Conservation (phyloP, 2,329 filamentous ascomycete genomes). For the Cordyceps javanica region DNA sequence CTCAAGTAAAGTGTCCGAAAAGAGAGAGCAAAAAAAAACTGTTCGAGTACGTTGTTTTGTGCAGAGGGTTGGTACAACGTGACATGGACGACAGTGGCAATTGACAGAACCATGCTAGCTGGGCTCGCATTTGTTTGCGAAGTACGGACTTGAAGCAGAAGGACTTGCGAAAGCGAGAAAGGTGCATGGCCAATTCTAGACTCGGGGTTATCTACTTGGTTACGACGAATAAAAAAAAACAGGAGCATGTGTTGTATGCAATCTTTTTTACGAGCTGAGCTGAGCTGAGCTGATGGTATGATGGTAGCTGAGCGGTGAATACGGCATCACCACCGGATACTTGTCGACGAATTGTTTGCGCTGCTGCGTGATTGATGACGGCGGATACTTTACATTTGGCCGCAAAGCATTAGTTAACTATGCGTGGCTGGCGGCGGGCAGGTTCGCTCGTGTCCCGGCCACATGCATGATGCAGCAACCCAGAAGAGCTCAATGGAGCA, state of each 20-base stretch:
- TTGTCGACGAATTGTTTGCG: background rate
- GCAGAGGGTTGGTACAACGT: background rate
- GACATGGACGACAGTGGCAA: background rate
- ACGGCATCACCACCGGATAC: background rate
- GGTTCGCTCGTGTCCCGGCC: background rate
- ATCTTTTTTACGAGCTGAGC: background rate
- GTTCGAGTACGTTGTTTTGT: background rate
- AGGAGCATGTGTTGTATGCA: background rate
- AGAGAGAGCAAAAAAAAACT: background rate
- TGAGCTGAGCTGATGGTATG: background rate
- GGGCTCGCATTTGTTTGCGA: background rate
- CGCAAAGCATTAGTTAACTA: too few species aligned
- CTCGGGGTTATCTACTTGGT: too few species aligned
- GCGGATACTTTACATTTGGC: background rate
- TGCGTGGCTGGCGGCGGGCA: background rate
- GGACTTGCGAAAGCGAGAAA: background rate
- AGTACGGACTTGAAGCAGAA: constrained; percentile 6
- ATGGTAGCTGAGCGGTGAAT: background rate
- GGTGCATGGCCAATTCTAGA: background rate
- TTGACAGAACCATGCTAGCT: background rate
- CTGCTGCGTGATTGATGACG: background rate
- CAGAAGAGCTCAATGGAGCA: too few species aligned
- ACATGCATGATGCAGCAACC: background rate
- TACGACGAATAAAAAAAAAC: too few species aligned
- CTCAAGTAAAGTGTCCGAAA: background rate